Conservation (phyloP, 2,329 filamentous ascomycete species). For the Hirsutella rhossiliensis region DNA sequence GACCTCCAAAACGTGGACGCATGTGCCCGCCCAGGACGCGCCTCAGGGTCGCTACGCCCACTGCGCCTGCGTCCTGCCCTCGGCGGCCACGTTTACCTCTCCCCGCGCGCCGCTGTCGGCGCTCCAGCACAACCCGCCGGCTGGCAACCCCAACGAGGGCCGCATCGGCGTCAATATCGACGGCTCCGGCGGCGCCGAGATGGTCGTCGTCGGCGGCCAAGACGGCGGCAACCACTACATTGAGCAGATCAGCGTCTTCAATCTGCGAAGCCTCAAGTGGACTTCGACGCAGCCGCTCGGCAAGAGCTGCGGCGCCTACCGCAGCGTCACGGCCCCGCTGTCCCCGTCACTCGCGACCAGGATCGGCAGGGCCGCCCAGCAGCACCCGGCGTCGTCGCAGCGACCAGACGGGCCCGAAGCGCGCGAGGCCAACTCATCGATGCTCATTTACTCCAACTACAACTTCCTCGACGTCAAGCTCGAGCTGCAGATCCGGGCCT, state of each 20-base stretch:
- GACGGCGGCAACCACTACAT: conserved; percentile 98
- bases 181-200: conserved; percentile 84
- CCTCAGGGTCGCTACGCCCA: conserved; percentile 95
- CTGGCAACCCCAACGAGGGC: conserved; percentile 75
- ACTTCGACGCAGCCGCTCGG: conserved; percentile 78
- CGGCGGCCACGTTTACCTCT: conserved; percentile 77
- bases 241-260: conserved; percentile 97
- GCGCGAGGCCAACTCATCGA: conserved; percentile 51
- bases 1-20: conserved; percentile 70
- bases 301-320: conserved; percentile 90
- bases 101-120: conserved; percentile 73
- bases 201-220: conserved; percentile 94
- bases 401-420: conserved; percentile 37
- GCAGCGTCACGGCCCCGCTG: conserved; percentile 85
- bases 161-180: conserved; percentile 81
- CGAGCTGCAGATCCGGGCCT: conserved; percentile 76
- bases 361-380: conserved; percentile 48
- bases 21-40: conserved; percentile 64
- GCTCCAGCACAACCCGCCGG: conserved; percentile 78
- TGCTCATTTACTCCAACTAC: conserved; percentile 98
- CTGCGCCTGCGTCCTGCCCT: conserved; percentile 85
- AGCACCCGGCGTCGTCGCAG: conserved; percentile 24
- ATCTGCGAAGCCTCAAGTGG: conserved; percentile 89
- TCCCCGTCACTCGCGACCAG: conserved; percentile 51
- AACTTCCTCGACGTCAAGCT: conserved; percentile 97